Base-by-base conservation (phyloP, 1,284 basidiomycete genomes). In the Hymenochaete sp. region DNA sequence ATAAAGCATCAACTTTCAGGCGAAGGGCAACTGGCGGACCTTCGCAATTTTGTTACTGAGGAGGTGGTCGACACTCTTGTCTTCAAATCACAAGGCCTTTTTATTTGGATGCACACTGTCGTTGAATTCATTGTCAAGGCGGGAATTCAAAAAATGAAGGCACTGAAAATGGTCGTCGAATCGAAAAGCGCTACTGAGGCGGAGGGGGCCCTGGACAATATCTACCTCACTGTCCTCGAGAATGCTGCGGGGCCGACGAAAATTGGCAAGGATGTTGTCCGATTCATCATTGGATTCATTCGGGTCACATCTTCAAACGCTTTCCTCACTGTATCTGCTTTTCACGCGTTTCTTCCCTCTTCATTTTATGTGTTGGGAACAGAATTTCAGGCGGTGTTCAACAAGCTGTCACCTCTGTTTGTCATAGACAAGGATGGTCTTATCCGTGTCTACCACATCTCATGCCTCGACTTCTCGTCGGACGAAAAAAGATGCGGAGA, bases 91-190 rank as follows among this genome's bases (percentile, higher is more conserved):
- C 28, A 16, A 18, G 28, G 41, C 3, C 25, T 2, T 10, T 43
- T 43, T 22, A 21, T 43, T 5, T 43, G 41, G 41, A 31, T 31
- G 7, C 33, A 27, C 14, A 32, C n/a, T 21, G 42, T 31, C 14
- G 49, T 60, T 44, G 59, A 55, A 44, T 55, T 57, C 25, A 26
- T 41, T 11, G 45, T n/a, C n/a, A n/a, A n/a, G n/a, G n/a, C n/a
- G n/a, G n/a, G n/a, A n/a, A n/a, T n/a, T n/a, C n/a, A n/a, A n/a
- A n/a, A n/a, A n/a, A n/a, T n/a, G n/a, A n/a, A n/a, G n/a, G n/a
- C n/a, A n/a, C n/a, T n/a, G n/a, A n/a, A n/a, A n/a, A n/a, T n/a
- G n/a, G n/a, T n/a, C n/a, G n/a, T n/a, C n/a, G n/a, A n/a, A n/a
- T n/a, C n/a, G n/a, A n/a, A n/a, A n/a, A n/a, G n/a, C n/a, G n/a